Evolutionary conservation across 768 basidiomycete species (phyloP).

Genomic region (Xerocomellus dryophilus): DNA sequence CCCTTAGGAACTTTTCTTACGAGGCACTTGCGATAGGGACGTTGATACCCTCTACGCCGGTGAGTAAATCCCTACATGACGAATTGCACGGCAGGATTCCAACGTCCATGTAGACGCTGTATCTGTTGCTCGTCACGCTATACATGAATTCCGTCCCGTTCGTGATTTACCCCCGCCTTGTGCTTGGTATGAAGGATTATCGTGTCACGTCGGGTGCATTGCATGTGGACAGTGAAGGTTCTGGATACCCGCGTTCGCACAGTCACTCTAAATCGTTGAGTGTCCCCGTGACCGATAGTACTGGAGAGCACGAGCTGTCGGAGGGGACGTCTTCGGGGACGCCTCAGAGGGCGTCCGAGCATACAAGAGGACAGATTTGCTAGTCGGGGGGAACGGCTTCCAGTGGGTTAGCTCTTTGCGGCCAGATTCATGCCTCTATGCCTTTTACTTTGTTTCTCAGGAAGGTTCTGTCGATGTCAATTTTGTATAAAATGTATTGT

Average conservation of each 20-base stretch:
- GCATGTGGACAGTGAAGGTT: background rate
- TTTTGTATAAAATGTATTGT: background rate
- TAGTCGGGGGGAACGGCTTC: background rate
- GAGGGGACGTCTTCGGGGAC: background rate
- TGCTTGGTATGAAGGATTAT: slow-evolving; percentile 1
- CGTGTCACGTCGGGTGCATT: background rate
- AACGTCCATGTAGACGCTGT: background rate
- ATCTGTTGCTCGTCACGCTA: background rate
- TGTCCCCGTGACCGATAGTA: background rate
- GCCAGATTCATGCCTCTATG: background rate
- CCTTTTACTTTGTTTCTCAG: background rate
- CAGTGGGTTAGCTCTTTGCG: background rate
- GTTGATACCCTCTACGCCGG: background rate
- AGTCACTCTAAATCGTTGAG: background rate
- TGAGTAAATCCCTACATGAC: background rate
- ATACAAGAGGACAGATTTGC: background rate
- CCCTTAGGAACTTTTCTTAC: slow-evolving; percentile 1
- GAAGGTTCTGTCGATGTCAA: background rate
- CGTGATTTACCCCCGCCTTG: slow-evolving; percentile 8
- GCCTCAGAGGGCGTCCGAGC: background rate
- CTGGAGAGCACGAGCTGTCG: background rate
- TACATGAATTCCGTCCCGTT: slow-evolving; percentile 3
- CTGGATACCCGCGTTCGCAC: background rate
- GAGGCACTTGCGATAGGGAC: background rate
- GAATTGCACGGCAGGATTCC: background rate